A percentile compares a stretch with the other conserved stretches of the same genome.
phyloP scores from a whole-genome alignment of 2,329 filamentous ascomycete species.

The Hypocreales sp. region DNA sequence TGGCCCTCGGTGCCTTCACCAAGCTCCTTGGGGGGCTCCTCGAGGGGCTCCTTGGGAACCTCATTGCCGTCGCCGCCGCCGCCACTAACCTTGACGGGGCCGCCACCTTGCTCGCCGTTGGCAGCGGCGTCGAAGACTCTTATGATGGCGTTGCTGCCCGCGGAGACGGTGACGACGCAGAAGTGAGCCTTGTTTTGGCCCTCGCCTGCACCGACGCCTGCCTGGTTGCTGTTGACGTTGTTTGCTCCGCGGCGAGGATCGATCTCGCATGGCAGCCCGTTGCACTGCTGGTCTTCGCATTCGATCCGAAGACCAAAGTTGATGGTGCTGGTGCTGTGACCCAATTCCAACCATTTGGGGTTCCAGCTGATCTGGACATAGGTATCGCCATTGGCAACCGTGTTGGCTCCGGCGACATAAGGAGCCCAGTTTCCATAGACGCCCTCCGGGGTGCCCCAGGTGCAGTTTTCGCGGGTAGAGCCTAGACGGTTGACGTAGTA shows the following conservation, averaged over 20 bases:
- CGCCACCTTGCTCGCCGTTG: too few species aligned
- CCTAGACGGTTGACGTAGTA: conserved; percentile 71
- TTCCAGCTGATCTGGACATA: conserved; percentile 68
- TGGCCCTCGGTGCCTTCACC: too few species aligned
- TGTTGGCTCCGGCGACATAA: conserved; percentile 64
- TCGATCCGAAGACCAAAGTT: conserved; percentile 50
- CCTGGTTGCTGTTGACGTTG: conserved; percentile 38
- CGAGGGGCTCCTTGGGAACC: too few species aligned
- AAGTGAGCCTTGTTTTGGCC: conserved; percentile 50
- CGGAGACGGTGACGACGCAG: conserved; percentile 62
- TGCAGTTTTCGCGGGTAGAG: conserved; percentile 44
- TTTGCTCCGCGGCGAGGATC: conserved; percentile 43
- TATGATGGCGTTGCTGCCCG: conserved; percentile 50
- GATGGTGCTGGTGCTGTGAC: conserved; percentile 54
- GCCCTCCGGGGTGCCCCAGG: conserved; percentile 51
- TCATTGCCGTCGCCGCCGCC: too few species aligned
- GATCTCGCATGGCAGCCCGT: conserved; percentile 60
- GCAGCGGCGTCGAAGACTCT: conserved; percentile 49
- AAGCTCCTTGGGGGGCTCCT: too few species aligned
- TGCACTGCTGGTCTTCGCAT: conserved; percentile 50
- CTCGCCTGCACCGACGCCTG: conserved; percentile 47
- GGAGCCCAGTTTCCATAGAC: conserved; percentile 63
- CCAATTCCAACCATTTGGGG: conserved; percentile 52
- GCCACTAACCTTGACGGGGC: too few species aligned
- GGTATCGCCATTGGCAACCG: conserved; percentile 45